Base-by-base conservation (phyloP, 805 yeast species). In the Cyberlindnera euphorbiae region DNA sequence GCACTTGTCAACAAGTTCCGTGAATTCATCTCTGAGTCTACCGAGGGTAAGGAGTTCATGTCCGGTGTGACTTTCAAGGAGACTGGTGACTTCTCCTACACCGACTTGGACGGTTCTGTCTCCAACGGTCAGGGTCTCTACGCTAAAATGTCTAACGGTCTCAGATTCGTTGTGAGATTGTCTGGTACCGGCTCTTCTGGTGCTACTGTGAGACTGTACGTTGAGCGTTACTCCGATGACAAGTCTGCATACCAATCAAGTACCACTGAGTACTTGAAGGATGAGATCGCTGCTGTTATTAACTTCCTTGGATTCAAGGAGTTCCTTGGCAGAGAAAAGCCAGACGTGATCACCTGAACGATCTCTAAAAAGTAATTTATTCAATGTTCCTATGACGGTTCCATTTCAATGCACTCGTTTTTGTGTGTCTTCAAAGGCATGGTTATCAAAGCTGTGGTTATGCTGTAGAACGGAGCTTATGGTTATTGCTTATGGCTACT, bases 131-230 rank as follows among this genome's bases (percentile, higher is more conserved):
- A 90, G 68, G 98, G 98, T 25, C 72, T 93, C 35, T 89, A 69
- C 53, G 81, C 88, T 46, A 88, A 82, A 62, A 73, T 88, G 45
- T 75, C 73, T 33, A 79, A 79, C 52, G 96, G 97, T 6, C 72
- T 84, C 42, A 77, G 97, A 59, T 77, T 89, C 35, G 84, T 93
- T 25, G 83, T 87, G 36, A 81, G 98, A 62, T 71, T 93, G 46
- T 87, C 96, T 0, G 98, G 98, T 38, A 90, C 98, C 3, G 98
- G 98, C 12, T 88, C 97, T 2, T 81, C 95, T 2, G 98, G 98
- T 32, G 97, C 98, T 15, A 90, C 98, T 6, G 88, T 93, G 42
- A 77, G 98, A 62, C 70, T 90, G 49, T 90, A 90, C 64, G 66
- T 90, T 56, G 97, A 90, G 63, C 82, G 80, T 61, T 87, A 83